phyloP scores from a whole-genome alignment of 2,329 filamentous ascomycete species.

The Rachicladosporium sp. region DNA sequence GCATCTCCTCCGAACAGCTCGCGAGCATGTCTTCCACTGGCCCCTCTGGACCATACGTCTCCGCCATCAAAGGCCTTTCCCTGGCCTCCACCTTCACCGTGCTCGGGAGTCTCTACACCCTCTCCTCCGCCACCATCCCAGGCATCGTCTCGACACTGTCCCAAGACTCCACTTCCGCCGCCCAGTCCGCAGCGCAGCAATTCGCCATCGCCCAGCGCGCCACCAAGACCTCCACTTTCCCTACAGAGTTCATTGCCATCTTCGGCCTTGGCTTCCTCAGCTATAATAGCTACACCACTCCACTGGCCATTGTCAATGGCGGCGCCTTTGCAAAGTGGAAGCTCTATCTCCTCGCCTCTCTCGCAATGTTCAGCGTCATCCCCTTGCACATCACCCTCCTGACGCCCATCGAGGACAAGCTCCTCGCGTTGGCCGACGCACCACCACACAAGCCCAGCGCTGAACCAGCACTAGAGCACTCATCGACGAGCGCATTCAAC shows the following conservation, averaged over 20 bases:
- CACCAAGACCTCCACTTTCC: conserved; percentile 4
- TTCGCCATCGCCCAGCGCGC: conserved; percentile 7
- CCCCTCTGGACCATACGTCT: conserved; percentile 3
- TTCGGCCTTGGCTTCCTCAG: conserved; percentile 7
- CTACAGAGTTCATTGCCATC: conserved; percentile 6
- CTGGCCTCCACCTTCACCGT: conserved; percentile 47
- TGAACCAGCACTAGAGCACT: not conserved
- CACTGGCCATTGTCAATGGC: not conserved
- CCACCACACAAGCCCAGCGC: not conserved
- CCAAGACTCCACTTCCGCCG: conserved; percentile 5
- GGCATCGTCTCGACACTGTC: conserved; percentile 5
- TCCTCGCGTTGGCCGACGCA: conserved; percentile 6
- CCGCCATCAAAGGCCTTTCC: conserved; percentile 20
- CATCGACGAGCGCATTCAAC: not conserved
- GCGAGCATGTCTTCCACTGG: conserved; percentile 2
- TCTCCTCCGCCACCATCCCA: conserved; percentile 37
- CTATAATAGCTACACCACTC: conserved; percentile 3
- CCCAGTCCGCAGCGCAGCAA: conserved; percentile 8
- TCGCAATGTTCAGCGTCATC: conserved; percentile 7
- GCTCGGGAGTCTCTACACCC: conserved; percentile 48
- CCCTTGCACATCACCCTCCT: conserved; percentile 7
- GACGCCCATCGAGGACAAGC: conserved; percentile 5
- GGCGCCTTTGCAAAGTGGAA: conserved; percentile 5
- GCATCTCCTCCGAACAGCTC: no score
- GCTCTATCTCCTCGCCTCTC: conserved; percentile 6